Evolutionary conservation across 176 grass and related monocot species (phyloP).

Genomic region (Hyparrhenia diplandra): DNA sequence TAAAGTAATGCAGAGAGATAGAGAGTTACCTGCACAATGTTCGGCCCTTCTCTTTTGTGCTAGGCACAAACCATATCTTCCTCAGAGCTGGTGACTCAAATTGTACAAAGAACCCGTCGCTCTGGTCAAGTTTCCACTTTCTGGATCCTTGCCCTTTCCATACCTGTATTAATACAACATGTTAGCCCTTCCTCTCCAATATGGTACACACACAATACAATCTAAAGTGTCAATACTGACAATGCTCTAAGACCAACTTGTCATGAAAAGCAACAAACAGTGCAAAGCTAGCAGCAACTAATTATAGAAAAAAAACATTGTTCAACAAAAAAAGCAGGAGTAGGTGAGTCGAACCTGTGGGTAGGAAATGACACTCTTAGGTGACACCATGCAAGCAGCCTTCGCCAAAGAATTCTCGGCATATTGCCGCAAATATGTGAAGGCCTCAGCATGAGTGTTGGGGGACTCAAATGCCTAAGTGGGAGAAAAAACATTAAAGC

Average conservation of each 20-base stretch:
- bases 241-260: neutral
- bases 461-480: conserved; percentile 95
- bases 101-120: conserved; percentile 93
- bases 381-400: conserved; percentile 83
- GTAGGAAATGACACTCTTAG: conserved; percentile 82
- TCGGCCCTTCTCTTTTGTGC: conserved; percentile 63
- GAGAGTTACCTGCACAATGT: conserved; percentile 74
- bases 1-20: neutral
- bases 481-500: neutral
- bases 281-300: conserved; percentile 6
- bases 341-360: conserved; percentile 64
- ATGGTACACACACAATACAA: no score
- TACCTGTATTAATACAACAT: conserved; percentile 56
- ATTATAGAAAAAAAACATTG: neutral
- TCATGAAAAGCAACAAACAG: conserved; percentile 6
- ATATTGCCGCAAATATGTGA: conserved; percentile 83
- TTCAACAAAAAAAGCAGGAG: conserved; percentile 8
- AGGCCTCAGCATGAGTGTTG: conserved; percentile 68
- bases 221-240: neutral
- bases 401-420: conserved; percentile 61
- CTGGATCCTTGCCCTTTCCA: conserved; percentile 96
- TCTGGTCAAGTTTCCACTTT: conserved; percentile 98
- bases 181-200: no score
- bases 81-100: conserved; percentile 73
- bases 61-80: conserved; percentile 90